These are phyloP conservation scores for Citrullus colocynthis DNA, from an alignment of 306 rosid species.

Conservation along the genomic window DNA sequence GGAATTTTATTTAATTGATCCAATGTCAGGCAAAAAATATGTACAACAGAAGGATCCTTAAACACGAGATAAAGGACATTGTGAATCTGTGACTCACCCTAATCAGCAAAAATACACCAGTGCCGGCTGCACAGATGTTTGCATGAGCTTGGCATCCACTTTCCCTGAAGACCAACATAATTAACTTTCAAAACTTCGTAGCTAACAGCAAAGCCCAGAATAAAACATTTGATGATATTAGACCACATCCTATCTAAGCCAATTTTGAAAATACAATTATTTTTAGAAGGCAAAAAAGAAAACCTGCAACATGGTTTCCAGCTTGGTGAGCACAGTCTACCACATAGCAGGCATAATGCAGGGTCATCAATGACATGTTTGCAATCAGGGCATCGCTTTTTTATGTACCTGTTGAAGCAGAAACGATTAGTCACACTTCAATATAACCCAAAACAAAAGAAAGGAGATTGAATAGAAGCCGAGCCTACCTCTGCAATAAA, in stretches of 20 bases:
- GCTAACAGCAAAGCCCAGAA: background rate
- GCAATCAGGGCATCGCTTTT: conserved; percentile 66
- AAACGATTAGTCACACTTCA: background rate
- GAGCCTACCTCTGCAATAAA: conserved; percentile 73
- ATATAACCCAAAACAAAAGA: background rate
- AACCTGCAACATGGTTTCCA: conserved; percentile 97
- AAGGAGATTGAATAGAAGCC: background rate
- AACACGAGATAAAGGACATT: background rate
- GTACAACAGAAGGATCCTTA: background rate
- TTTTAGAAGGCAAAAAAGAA: conserved; percentile 12
- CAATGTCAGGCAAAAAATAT: background rate
- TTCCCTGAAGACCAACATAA: conserved; percentile 37
- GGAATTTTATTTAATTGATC: background rate
- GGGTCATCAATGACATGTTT: conserved; percentile 57
- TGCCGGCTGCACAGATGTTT: conserved; percentile 79
- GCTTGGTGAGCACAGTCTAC: conserved; percentile 75
- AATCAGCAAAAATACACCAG: conserved; percentile 77
- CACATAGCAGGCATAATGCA: conserved; percentile 87
- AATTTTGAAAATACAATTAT: background rate
- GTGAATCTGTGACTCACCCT: conserved; percentile 38
- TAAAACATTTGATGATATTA: background rate
- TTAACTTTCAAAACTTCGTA: conserved; percentile 7
- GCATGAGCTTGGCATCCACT: conserved; percentile 92
- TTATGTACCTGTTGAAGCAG: conserved; percentile 49
- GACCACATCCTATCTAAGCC: background rate